Evolutionary conservation across 1,284 basidiomycete species (phyloP), one percentile per base, ranked within the genome.

Genomic region (Calocybe gambosa): DNA sequence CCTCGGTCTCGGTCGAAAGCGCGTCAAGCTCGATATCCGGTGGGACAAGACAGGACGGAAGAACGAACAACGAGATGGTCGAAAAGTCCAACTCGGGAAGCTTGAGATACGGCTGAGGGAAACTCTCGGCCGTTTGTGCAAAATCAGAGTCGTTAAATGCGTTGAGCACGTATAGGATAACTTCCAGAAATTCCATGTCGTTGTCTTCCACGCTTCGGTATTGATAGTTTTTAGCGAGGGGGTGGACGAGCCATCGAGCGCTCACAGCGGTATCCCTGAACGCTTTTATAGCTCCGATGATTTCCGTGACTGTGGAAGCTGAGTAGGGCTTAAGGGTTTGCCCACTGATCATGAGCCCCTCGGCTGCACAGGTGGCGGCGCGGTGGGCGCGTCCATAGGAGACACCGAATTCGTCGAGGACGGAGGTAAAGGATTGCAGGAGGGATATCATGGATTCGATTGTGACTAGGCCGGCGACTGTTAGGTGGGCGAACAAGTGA

Each of bases 381-480:
- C 83, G 78, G 62, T 93, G 89, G 0, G 89, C 90, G 15, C 93
- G 78, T 25, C 84, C 83, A 51, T 90, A 84, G 4, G 91, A 91
- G 1, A 92, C 90, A 39, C 88, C 89, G 52, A 94, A 90, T 61
- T 95, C 93, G 54, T 93, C 89, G 20, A 96, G 68, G 2, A 95
- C 93, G 0, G 83, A 75, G 2, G 85, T 82, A 55, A 95, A 89
- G 0, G 89, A 86, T 50, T 83, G 80, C 20, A 95, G 74, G 9
- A 93, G 77, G 5, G 80, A 74, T 38, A 86, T 71, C 69, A 96
- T 75, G 2, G 91, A 93, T 12, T 81, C 74, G 0, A 82, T 65
- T 2, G 86, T 80, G 42, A 96, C 76, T 1, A 95, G 70, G 42
- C 79, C 76, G 9, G 89, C 78, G 25, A 85, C 74, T 23, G 89